Evolutionary conservation across 306 rosid genomes (phyloP), one percentile per base, ranked within the genome.

Genomic region (Acacia acuminata): DNA sequence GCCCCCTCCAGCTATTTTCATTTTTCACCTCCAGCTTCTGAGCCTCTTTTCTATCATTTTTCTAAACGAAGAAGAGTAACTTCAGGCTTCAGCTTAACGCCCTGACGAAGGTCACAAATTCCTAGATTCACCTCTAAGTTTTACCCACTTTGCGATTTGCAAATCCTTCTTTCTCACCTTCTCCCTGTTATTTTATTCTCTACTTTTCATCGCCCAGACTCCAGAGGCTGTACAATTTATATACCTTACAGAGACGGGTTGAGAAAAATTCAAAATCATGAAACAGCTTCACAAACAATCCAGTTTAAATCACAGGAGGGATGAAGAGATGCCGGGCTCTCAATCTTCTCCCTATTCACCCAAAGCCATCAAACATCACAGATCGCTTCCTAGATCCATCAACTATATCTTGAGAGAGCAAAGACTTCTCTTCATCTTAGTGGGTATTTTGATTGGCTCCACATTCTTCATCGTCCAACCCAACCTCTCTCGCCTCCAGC

Each of bases 311-410:
- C 93, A 90, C 65, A 75, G 90, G 36, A 82, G 94, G 50, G 97
- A 92, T 75, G 94, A 92, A 66, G 97, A 92, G 85, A 83, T 79
- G 84, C 60, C 87, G 38, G 20, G 79, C 11, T 34, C 42, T n/a
- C 77, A 83, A 25, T 27, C 82, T 55, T 51, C 90, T 0, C 79
- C 99, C 0, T 96, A 96, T 92, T 92, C 98, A 1, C 94, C 99
- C 22, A 96, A 92, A 83, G 48, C 91, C 22, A 85, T 84, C 8
- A 96, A 94, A 40, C 94, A 91, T 85, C 81, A 89, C 24, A 76
- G 97, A 89, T 89, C 98, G 17, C 98, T 96, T 34, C 96, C 99
- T 7, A 83, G 98, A 91, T 92, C 99, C 84, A 88, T 96, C 79
- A 92, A 84, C 82, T 96, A 96, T 79, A 88, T 94, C 47, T 77